Percentiles rank a stretch among this genome's conserved stretches.
These are phyloP conservation scores for Lentinula boryana DNA, from an alignment of 768 basidiomycete genomes.

Conservation along the genomic window DNA sequence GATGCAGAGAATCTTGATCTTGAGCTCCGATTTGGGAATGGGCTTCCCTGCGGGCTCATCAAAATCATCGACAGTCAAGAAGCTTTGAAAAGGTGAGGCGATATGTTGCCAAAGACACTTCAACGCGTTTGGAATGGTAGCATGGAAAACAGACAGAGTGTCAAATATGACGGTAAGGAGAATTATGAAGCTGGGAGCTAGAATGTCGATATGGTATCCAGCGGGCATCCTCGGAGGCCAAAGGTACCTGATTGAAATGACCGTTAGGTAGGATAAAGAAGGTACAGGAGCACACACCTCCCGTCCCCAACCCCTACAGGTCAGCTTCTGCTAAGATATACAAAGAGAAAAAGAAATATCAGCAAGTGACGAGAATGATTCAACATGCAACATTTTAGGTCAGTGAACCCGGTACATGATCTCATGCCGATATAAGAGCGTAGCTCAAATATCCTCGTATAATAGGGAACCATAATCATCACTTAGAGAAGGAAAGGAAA, in stretches of 20 bases:
- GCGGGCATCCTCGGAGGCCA: background rate
- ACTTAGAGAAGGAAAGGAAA: background rate
- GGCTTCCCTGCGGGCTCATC: slow-evolving; percentile 28
- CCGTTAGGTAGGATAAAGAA: background rate
- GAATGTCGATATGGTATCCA: slow-evolving; percentile 1
- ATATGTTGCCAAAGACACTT: slow-evolving; percentile 15
- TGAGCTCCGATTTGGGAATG: slow-evolving; percentile 20
- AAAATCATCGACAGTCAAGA: slow-evolving; percentile 47
- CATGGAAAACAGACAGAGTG: slow-evolving; percentile 14
- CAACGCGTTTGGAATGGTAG: slow-evolving; percentile 20
- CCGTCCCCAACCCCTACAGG: background rate
- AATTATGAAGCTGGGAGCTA: slow-evolving; percentile 16
- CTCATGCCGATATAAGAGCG: slow-evolving; percentile 25
- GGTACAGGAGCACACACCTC: background rate
- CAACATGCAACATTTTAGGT: slow-evolving; percentile 11
- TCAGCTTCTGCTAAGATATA: background rate
- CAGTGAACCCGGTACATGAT: slow-evolving; percentile 41
- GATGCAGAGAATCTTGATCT: slow-evolving; percentile 25
- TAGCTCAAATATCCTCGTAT: slow-evolving; percentile 31
- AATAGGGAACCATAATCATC: slow-evolving; percentile 65
- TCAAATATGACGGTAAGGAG: slow-evolving; percentile 24
- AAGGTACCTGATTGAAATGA: background rate
- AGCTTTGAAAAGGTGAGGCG: slow-evolving; percentile 43
- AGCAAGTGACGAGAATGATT: background rate
- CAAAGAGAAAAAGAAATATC: background rate